Percentiles rank a stretch among this genome's conserved stretches.
These are phyloP conservation scores for Chrysoporthe deuterocubensis DNA, from an alignment of 2,329 filamentous ascomycete genomes.

Conservation along the genomic window DNA sequence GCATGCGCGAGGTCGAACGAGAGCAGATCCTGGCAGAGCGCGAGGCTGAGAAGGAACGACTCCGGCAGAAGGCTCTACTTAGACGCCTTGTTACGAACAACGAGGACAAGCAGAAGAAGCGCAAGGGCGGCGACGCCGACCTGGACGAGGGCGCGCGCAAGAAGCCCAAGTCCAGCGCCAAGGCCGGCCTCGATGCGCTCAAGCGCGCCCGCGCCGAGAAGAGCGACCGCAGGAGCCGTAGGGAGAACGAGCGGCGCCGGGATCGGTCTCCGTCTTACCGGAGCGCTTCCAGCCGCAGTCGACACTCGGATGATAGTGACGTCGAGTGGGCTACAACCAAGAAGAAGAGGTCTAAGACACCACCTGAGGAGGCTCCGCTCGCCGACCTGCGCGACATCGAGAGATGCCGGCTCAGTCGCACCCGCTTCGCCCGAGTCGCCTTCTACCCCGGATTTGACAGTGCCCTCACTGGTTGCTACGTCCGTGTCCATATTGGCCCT, in stretches of 20 bases:
- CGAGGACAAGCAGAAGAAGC: constrained; percentile 68
- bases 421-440: constrained; percentile 87
- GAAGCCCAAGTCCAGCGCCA: constrained; percentile 72
- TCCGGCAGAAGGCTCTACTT: constrained; percentile 80
- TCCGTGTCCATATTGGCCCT: constrained; percentile 80
- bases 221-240: constrained; percentile 65
- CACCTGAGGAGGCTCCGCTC: constrained; percentile 67
- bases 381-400: constrained; percentile 82
- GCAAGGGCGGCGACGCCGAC: constrained; percentile 79
- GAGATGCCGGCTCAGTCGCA: constrained; percentile 79
- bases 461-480: constrained; percentile 81
- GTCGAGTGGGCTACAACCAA: constrained; percentile 69
- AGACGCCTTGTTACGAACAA: constrained; percentile 73
- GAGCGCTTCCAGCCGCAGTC: constrained; percentile 37
- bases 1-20: constrained; percentile 86
- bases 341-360: constrained; percentile 52
- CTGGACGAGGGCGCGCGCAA: constrained; percentile 78
- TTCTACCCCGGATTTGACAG: constrained; percentile 90
- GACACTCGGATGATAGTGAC: constrained; percentile 68
- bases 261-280: constrained; percentile 47
- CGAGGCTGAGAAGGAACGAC: constrained; percentile 78
- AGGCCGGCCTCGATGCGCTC: constrained; percentile 73
- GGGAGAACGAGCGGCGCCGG: constrained; percentile 64
- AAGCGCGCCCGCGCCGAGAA: constrained; percentile 67
- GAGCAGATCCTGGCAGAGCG: constrained; percentile 85